These are phyloP conservation scores for Populus pruinosa DNA, from an alignment of 345 rosid species.

Conservation along the genomic window DNA sequence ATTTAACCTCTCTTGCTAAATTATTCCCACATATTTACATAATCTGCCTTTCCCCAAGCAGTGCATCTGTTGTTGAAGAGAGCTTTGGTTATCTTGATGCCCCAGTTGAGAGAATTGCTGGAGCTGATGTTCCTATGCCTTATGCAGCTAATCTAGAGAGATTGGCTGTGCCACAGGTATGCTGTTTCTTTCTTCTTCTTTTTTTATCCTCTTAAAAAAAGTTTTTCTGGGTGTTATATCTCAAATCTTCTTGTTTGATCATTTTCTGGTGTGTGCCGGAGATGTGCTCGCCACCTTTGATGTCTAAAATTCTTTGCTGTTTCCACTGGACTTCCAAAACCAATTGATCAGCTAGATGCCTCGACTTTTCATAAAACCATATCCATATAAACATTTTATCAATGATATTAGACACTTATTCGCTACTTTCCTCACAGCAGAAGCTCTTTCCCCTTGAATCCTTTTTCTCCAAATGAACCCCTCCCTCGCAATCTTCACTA, in stretches of 20 bases:
- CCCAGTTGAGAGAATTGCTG: slow-evolving; percentile 75
- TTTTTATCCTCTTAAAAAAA: neutral
- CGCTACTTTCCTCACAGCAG: neutral
- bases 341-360: neutral
- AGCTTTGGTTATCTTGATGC: slow-evolving; percentile 88
- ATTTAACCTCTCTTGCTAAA: neutral
- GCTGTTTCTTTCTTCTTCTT: neutral
- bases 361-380: neutral
- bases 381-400: neutral
- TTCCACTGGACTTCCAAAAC: neutral
- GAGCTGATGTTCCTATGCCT: slow-evolving; percentile 96
- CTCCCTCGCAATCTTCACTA: neutral
- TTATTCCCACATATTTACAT: neutral
- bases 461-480: neutral
- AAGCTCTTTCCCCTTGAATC: neutral
- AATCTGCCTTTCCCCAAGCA: slow-evolving; percentile 24
- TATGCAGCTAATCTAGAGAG: slow-evolving; percentile 88
- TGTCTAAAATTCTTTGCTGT: neutral
- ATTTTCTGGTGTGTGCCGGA: neutral
- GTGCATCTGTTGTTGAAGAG: slow-evolving; percentile 73
- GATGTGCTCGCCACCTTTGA: neutral
- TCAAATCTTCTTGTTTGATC: slow-evolving; percentile 3
- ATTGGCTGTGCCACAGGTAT: slow-evolving; percentile 84
- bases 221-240: neutral
- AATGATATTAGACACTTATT: neutral